Base-by-base conservation (phyloP, 306 rosid species). In the Begonia fuchsioides region DNA sequence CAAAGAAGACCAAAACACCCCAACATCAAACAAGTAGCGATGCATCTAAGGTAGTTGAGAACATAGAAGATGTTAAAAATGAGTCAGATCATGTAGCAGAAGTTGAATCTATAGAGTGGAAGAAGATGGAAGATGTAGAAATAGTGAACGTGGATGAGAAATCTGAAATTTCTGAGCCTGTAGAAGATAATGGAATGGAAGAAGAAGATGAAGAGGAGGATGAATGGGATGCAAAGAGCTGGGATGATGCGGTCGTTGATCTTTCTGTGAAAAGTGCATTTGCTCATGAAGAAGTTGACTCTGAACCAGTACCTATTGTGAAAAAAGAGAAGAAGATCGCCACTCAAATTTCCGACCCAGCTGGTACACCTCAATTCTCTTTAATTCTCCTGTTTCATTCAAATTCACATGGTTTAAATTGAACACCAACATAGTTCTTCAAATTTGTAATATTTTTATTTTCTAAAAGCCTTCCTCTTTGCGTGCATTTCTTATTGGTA, bases 161-260 rank as follows among this genome's bases (percentile, higher is more conserved):
- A 45, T 62, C 69, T 13, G 87, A 70, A 56, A 69, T 53, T 69
- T 51, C 76, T 53, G 92, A 75, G 63, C 65, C 69, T 55, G 75
- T 54, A 44, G 70, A 72, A 56, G 94, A 81, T 44, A 66, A 68
- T 64, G 82, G 43, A 38, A 51, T 56, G 20, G 83, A 76, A 68
- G 87, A 76, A 17, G 35, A 26, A 26, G 96, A 83, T 2, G 95
- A 73, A 0, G 87, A 55, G 19, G 96, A 78, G 63, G 97, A 81
- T 56, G 94, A 85, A 56, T 90, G 95, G 98, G 98, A 90, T 57
- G 83, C 81, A 38, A 90, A 82, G 84, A 85, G 94, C 71, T 90
- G 94, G 94, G 95, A 85, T 57, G 95, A 90, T 63, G 79, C 69
- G 20, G 73, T 12, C 47, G 78, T 85, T 64, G 74, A 75, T 65